Conservation (phyloP, 805 yeast genomes). For the Ascoidea asiatica region DNA sequence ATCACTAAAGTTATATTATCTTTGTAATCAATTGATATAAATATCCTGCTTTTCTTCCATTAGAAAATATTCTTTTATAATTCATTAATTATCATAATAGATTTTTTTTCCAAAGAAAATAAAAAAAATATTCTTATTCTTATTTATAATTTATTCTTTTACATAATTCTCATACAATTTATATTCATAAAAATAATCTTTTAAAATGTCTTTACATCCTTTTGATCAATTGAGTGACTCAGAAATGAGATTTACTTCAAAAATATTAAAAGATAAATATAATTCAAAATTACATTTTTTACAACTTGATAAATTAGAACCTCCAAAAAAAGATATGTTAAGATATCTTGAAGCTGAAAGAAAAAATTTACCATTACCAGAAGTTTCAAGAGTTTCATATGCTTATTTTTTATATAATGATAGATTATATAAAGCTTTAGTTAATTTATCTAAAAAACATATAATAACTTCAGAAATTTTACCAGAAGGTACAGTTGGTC, state of each 20-base stretch:
- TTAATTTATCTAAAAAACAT: conserved; percentile 50
- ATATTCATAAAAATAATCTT: no score
- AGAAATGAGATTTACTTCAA: conserved; percentile 44
- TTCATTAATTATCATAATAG: no score
- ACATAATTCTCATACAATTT: no score
- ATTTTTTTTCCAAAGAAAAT: no score
- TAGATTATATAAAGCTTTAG: conserved; percentile 55
- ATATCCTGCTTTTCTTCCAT: no score
- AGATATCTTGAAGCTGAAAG: conserved; percentile 57
- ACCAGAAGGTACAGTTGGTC: conserved; percentile 57
- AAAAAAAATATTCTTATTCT: no score
- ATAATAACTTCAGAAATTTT: conserved; percentile 40
- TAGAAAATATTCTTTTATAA: no score
- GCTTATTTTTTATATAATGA: conserved; percentile 50
- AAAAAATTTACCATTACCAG: conserved; percentile 35
- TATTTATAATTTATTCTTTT: no score
- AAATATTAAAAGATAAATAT: conserved; percentile 46
- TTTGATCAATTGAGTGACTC: conserved; percentile 45
- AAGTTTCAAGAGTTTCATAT: conserved; percentile 56
- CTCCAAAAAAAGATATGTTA: conserved; percentile 64
- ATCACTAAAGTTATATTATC: no score
- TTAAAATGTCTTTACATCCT: conserved; percentile 26
- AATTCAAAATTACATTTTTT: conserved; percentile 46
- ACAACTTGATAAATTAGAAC: conserved; percentile 59
- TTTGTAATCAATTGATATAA: no score